Percentiles rank a stretch among this genome's conserved stretches.
Evolutionary conservation across 2,329 filamentous ascomycete genomes (phyloP).

Genomic region (Ceratocystis albifundus): DNA sequence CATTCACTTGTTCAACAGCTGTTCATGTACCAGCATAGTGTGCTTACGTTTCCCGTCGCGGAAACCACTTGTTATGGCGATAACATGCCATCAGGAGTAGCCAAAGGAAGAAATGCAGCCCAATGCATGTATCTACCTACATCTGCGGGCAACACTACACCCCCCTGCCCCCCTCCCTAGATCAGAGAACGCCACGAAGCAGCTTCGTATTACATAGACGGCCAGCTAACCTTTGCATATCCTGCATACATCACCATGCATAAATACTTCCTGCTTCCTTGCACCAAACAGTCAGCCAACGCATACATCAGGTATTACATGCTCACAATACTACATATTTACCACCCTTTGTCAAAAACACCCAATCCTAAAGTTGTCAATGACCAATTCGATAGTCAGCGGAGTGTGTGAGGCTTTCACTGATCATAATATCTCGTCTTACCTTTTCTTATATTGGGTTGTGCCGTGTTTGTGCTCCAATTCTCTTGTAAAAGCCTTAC

Average conservation of each 20-base stretch:
- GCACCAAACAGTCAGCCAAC: constrained; percentile 9
- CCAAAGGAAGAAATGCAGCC: not conserved
- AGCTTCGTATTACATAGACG: not conserved
- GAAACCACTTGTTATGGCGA: not conserved
- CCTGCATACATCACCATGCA: constrained; percentile 17
- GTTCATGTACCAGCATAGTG: not conserved
- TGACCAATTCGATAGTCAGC: no score
- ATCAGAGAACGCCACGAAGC: not conserved
- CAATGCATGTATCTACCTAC: not conserved
- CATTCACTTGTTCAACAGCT: not conserved
- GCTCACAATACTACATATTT: not conserved
- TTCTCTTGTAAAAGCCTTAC: not conserved
- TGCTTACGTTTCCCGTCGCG: no score
- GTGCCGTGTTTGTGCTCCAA: not conserved
- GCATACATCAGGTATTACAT: constrained; percentile 4
- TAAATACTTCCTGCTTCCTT: constrained; percentile 8
- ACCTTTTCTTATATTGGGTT: not conserved
- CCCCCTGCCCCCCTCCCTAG: not conserved
- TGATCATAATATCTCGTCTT: not conserved
- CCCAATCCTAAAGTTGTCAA: no score
- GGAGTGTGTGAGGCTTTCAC: no score
- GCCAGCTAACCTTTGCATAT: not conserved
- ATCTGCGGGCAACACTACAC: not conserved
- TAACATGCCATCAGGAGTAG: not conserved
- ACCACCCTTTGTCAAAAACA: not conserved